Evolutionary conservation across 371 early-diverging fungal species (phyloP).

Genomic region (Conidiobolus incongruus): DNA sequence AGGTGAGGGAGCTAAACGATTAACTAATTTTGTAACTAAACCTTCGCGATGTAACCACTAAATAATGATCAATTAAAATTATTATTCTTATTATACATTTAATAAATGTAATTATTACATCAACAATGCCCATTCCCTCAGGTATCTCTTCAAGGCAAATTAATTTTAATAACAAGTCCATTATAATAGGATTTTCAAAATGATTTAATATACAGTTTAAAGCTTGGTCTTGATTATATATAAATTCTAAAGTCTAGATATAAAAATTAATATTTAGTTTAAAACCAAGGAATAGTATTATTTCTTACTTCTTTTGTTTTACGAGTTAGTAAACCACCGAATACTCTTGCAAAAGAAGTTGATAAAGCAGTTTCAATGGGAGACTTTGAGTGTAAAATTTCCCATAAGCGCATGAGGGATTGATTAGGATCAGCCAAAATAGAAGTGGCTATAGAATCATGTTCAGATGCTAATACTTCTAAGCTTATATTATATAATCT

Average conservation of each 20-base stretch:
- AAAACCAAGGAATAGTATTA: too few relatives aligned
- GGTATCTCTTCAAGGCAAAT: conserved; percentile 75
- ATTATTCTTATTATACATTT: neutral
- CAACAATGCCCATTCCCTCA: conserved; percentile 53
- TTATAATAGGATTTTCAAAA: conserved; percentile 62
- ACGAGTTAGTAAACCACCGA: neutral
- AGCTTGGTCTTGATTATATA: conserved; percentile 1
- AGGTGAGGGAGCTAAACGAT: conserved; percentile 49
- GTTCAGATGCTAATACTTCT: conserved; percentile 1
- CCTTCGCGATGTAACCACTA: conserved; percentile 68
- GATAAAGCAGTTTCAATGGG: too few relatives aligned
- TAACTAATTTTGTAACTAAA: conserved; percentile 49
- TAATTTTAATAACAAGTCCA: conserved; percentile 74
- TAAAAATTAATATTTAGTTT: too few relatives aligned
- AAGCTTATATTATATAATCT: neutral
- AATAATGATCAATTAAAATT: neutral
- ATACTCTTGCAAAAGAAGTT: too few relatives aligned
- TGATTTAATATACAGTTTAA: conserved; percentile 38
- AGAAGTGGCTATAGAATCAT: neutral
- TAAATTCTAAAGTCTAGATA: neutral
- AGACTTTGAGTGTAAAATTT: neutral
- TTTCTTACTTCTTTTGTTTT: too few relatives aligned
- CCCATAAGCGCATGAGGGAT: conserved; percentile 1
- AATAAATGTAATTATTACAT: conserved; percentile 15
- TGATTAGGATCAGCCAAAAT: neutral